Evolutionary conservation across 352 stramenopile species (phyloP), one percentile per base, ranked within the genome.

Genomic region (Pseudoperonospora humuli): DNA sequence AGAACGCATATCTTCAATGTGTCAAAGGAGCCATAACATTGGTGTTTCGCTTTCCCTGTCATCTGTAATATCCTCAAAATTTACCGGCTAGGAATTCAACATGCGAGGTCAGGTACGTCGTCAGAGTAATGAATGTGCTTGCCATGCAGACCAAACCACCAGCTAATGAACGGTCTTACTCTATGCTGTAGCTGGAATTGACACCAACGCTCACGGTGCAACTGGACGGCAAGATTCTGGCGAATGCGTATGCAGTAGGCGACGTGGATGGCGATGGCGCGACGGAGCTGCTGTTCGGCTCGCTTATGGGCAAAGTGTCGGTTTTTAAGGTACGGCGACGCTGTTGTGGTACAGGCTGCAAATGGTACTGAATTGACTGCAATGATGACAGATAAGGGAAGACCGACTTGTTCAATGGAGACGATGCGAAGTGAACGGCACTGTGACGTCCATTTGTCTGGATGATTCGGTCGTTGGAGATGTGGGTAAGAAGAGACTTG

Each of bases 291-390:
- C 50, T 91, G 23, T 70, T 88, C 23, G 79, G 79, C 28, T 77
- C 79, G 7, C 61, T 84, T 20, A 51, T 55, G 20, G 79, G 79
- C 42, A 65, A 61, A 21, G 47, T 91, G n/a, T 67, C 61, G 1
- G 64, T 88, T 15, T 88, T 75, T 45, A 91, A 91, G 70, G 73
- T 83, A 18, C 10, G 20, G n/a, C n/a, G n/a, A n/a, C n/a, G n/a
- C n/a, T n/a, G n/a, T n/a, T n/a, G n/a, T n/a, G n/a, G n/a, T n/a
- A n/a, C n/a, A n/a, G 2, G 37, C 3, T 29, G 14, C 7, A 14
- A 10, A 24, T 5, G 13, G 9, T 31, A 18, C 3, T 31, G 9
- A 28, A 15, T 13, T 20, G 6, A 31, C 62, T 18, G 39, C 8
- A 18, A 1, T 1, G 11, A 17, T 27, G 14, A 7, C 28, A 87